These are phyloP conservation scores for Taphrina sp. DNA, from an alignment of 1,139 yeast species.

Conservation along the genomic window DNA sequence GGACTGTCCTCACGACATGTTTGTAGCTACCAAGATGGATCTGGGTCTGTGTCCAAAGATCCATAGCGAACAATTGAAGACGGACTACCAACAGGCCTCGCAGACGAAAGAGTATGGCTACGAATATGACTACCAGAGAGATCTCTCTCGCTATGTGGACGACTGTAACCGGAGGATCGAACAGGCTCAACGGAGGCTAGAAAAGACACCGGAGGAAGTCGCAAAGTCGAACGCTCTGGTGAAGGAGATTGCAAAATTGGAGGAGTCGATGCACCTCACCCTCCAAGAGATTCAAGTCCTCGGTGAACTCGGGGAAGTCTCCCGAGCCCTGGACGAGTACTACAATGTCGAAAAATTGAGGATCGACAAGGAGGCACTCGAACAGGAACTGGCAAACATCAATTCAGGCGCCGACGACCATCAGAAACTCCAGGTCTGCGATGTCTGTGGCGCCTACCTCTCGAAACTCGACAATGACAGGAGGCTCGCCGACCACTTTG, in stretches of 20 bases:
- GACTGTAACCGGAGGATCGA: slow-evolving; percentile 70
- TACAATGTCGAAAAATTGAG: slow-evolving; percentile 49
- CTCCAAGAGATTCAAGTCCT: slow-evolving; percentile 66
- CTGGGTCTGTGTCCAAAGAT: slow-evolving; percentile 75
- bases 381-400: slow-evolving; percentile 39
- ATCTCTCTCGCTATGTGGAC: slow-evolving; percentile 55
- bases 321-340: slow-evolving; percentile 53
- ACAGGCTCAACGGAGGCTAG: slow-evolving; percentile 64
- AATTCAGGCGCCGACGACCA: slow-evolving; percentile 46
- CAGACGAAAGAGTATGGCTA: slow-evolving; percentile 61
- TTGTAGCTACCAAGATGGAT: slow-evolving; percentile 79
- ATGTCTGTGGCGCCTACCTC: slow-evolving; percentile 84
- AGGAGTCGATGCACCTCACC: slow-evolving; percentile 65
- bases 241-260: slow-evolving; percentile 64
- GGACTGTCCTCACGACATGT: slow-evolving; percentile 82
- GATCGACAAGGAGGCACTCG: slow-evolving; percentile 38
- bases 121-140: slow-evolving; percentile 53
- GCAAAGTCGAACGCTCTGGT: slow-evolving; percentile 46
- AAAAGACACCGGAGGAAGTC: slow-evolving; percentile 75
- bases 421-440: slow-evolving; percentile 88
- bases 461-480: slow-evolving; percentile 85
- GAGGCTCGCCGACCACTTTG: slow-evolving; percentile 85
- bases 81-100: slow-evolving; percentile 63
- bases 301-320: slow-evolving; percentile 53
- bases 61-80: slow-evolving; percentile 72